These are phyloP conservation scores for Coniochaeta sp. DNA, from an alignment of 2,329 filamentous ascomycete genomes.

Conservation along the genomic window DNA sequence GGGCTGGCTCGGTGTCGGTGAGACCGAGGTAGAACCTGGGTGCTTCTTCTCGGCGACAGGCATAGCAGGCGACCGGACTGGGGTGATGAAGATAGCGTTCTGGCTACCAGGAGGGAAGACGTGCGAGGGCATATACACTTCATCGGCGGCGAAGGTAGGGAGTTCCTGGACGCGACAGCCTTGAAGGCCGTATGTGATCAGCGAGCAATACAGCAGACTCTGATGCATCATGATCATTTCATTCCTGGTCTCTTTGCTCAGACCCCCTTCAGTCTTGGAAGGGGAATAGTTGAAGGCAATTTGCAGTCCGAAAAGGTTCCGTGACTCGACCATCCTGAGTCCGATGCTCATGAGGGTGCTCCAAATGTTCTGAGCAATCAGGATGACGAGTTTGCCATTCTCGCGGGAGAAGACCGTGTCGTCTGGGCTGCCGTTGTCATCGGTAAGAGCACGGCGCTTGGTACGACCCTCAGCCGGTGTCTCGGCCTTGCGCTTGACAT, in stretches of 20 bases:
- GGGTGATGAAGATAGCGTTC: background rate
- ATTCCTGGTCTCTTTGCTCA: background rate
- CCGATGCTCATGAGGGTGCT: background rate
- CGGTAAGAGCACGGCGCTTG: background rate
- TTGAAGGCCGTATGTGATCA: background rate
- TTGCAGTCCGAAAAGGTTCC: background rate
- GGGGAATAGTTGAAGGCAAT: background rate
- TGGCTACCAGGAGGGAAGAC: background rate
- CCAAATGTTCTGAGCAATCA: background rate
- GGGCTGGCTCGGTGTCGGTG: background rate
- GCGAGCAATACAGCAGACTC: background rate
- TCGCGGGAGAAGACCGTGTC: background rate
- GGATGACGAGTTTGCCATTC: background rate
- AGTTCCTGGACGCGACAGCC: background rate
- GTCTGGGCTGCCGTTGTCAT: background rate
- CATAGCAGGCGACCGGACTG: background rate
- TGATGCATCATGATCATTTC: background rate
- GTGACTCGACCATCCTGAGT: background rate
- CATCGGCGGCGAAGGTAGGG: background rate
- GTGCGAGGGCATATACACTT: background rate
- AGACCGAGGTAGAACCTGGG: background rate
- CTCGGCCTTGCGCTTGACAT: background rate
- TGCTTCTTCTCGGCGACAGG: background rate
- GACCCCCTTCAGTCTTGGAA: background rate
- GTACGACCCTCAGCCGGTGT: background rate